phyloP scores from a whole-genome alignment of 257 asterid species.

The Knoxia roxburghii region DNA sequence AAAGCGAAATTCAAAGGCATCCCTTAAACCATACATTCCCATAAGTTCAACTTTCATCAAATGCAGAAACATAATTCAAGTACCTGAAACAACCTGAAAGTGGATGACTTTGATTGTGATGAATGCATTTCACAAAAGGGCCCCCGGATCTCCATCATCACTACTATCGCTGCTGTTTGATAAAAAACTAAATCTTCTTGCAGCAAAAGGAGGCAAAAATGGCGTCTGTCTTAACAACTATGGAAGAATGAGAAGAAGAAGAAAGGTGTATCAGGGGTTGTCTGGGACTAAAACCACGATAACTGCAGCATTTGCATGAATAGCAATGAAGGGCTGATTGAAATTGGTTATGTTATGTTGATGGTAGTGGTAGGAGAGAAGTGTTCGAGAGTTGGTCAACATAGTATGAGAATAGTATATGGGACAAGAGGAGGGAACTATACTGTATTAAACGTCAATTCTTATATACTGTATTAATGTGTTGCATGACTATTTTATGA shows the following conservation, averaged over 20 bases:
- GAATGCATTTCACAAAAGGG: constrained; percentile 13
- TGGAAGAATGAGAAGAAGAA: too few species aligned
- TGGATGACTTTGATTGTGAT: constrained; percentile 19
- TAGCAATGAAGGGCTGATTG: neutral
- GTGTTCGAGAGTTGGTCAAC: constrained; percentile 16
- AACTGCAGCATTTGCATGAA: neutral
- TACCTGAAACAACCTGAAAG: constrained; percentile 43
- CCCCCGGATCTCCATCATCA: neutral
- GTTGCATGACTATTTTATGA: too few species aligned
- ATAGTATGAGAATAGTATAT: neutral
- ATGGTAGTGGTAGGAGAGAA: constrained; percentile 10
- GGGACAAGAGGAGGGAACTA: too few species aligned
- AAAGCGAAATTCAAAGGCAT: neutral
- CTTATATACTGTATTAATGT: too few species aligned
- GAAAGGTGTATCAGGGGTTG: constrained; percentile 8
- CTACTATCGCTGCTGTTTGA: neutral
- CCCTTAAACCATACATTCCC: too few species aligned
- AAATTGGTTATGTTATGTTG: neutral
- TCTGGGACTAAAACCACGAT: neutral
- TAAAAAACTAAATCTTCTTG: constrained; percentile 13
- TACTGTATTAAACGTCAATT: too few species aligned
- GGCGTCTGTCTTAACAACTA: neutral
- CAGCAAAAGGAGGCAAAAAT: constrained; percentile 10
- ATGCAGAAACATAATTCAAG: constrained; percentile 1
- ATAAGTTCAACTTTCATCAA: neutral